These are phyloP conservation scores for Thielaviopsis musarum DNA, from an alignment of 2,329 filamentous ascomycete species.

Conservation along the genomic window DNA sequence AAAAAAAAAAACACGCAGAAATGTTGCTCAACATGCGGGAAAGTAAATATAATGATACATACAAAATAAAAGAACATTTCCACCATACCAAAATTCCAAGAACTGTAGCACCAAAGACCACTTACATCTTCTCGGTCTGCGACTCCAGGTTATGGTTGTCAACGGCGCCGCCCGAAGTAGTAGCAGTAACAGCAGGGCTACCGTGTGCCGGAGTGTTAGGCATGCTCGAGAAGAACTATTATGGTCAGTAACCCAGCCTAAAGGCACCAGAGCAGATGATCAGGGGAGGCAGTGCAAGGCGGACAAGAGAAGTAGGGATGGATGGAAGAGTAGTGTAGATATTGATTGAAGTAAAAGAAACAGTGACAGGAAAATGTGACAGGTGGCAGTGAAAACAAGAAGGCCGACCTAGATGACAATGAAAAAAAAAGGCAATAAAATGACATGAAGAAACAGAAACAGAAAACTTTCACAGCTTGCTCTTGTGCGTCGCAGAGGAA, in stretches of 20 bases:
- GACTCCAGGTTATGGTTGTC: conserved; percentile 14
- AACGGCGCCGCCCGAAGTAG: conserved; percentile 8
- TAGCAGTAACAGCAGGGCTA: not conserved
- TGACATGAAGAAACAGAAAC: not conserved
- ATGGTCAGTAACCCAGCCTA: not conserved
- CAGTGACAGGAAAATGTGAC: no score
- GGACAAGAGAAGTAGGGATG: no score
- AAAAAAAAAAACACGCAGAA: no score
- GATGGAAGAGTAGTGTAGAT: no score
- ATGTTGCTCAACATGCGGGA: no score
- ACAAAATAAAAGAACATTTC: not conserved
- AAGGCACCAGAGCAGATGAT: not conserved
- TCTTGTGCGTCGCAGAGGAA: conserved; percentile 6
- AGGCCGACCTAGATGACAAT: not conserved
- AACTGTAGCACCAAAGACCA: not conserved
- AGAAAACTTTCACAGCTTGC: conserved; percentile 14
- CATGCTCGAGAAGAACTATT: conserved; percentile 7
- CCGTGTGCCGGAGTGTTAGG: conserved; percentile 6
- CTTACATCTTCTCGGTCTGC: conserved; percentile 14
- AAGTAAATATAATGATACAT: no score
- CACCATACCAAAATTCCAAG: not conserved
- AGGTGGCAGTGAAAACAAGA: not conserved
- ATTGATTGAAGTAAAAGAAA: no score
- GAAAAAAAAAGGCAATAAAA: not conserved
- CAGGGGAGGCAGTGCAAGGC: not conserved